phyloP scores from a whole-genome alignment of 441 rosid species.

The Erysimum pusillum region DNA sequence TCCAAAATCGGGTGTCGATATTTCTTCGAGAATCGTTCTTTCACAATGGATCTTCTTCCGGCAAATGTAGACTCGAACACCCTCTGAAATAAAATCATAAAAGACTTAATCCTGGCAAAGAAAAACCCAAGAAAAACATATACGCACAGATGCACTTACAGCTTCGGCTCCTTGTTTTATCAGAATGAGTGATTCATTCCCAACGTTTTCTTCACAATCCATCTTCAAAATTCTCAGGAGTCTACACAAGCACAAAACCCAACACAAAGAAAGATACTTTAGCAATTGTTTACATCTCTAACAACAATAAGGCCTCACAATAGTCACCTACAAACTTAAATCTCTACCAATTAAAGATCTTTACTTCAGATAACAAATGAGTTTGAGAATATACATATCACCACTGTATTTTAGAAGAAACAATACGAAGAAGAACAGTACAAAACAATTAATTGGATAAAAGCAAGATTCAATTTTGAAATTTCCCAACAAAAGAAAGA shows the following conservation, averaged over 20 bases:
- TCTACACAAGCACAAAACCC: conserved; percentile 30
- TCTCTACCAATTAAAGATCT: too few relatives aligned
- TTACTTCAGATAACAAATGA: too few relatives aligned
- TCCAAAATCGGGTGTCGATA: conserved; percentile 91
- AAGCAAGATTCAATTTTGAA: too few relatives aligned
- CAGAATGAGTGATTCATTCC: conserved; percentile 59
- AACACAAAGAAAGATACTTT: conserved; percentile 1
- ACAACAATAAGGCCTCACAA: background rate
- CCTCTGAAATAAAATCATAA: conserved; percentile 55
- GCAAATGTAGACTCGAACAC: conserved; percentile 82
- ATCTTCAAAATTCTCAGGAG: conserved; percentile 37
- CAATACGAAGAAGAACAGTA: too few relatives aligned
- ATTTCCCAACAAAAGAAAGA: too few relatives aligned
- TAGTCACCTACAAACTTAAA: background rate
- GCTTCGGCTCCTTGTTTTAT: conserved; percentile 99
- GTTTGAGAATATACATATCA: too few relatives aligned
- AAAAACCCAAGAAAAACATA: background rate
- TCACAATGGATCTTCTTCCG: conserved; percentile 75
- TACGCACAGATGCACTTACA: conserved; percentile 54
- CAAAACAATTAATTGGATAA: too few relatives aligned
- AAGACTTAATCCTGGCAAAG: background rate
- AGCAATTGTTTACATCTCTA: background rate
- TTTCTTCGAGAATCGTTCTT: conserved; percentile 95
- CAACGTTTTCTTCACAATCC: conserved; percentile 54
- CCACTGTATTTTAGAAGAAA: too few relatives aligned